Evolutionary conservation across 139 green algal genomes (phyloP).

Genomic region (Tetradesmus obliquus): DNA sequence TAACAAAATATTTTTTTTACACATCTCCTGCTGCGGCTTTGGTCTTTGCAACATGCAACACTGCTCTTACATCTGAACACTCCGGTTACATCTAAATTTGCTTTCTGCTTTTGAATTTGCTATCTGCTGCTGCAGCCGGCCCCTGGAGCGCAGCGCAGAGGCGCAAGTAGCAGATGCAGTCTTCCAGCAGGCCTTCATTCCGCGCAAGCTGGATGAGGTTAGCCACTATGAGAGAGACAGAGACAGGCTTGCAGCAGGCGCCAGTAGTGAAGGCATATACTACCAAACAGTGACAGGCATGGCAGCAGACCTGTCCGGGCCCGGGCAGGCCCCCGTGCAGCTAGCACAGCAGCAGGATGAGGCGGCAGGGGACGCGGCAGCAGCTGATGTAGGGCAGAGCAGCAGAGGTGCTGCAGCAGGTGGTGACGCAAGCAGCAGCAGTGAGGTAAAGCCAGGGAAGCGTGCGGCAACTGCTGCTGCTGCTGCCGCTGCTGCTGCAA

Average conservation of each 20-base stretch:
- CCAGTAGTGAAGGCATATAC: constrained; percentile 91
- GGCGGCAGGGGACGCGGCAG: not conserved
- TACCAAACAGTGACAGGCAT: constrained; percentile 92
- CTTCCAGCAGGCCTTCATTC: constrained; percentile 96
- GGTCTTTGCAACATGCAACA: not conserved
- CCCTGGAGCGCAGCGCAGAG: constrained; percentile 54
- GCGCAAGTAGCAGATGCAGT: constrained; percentile 71
- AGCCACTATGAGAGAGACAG: constrained; percentile 89
- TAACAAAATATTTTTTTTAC: not conserved
- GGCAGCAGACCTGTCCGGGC: constrained; percentile 86
- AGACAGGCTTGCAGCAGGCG: constrained; percentile 70
- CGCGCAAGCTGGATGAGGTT: constrained; percentile 91
- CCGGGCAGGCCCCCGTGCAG: constrained; percentile 21
- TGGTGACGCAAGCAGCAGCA: not conserved
- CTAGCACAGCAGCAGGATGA: constrained; percentile 26
- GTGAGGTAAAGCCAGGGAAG: not conserved
- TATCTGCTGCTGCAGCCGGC: constrained; percentile 56
- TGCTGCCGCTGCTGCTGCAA: constrained; percentile 17
- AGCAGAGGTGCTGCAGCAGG: not conserved
- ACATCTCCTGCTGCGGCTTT: not conserved
- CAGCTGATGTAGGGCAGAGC: not conserved
- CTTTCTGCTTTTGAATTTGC: not conserved
- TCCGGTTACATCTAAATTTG: not conserved
- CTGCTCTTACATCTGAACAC: not conserved
- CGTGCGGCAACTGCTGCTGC: constrained; percentile 31